Base-by-base conservation (phyloP, 1,139 yeast species). In the Yamadazyma mexicana region DNA sequence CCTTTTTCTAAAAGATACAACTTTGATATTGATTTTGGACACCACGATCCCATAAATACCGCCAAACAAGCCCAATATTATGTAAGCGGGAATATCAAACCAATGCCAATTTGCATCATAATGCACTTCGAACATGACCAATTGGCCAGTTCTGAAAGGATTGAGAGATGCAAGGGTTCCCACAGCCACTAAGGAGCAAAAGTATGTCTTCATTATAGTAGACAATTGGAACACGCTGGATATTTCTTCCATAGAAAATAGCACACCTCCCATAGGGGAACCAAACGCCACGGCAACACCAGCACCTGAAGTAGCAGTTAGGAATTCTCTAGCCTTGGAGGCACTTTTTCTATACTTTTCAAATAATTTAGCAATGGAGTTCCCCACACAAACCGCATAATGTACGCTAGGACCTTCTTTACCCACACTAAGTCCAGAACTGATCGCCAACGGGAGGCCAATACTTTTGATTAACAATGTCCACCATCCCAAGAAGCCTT, bases 81-180 rank as follows among this genome's bases (percentile, higher is more conserved):
- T 72, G 54, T 85, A 92, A 41, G 88, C 73, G 1, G 96, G 88
- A 10, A 91, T 70, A 56, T 94, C 98, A 58, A 83, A 83, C 46
- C 81, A 79, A 52, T 79, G 91, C 98, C 98, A 94, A 47, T 81
- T 77, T 9, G 82, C 78, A 51, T 87, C 91, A 57, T 89, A 94
- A 12, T 77, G 75, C 15, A 94, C 97, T 54, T 89, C 88, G 59
- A 94, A 94, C 62, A 92, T 69, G 6, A 92, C 97, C 51, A 92
- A 76, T 62, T 91, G 96, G 1, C 98, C 98, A 0, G 94, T 87
- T 55, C 97, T 73, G 57, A 91, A 92, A 1, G 99, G 98, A 53
- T 94, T 87, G 51, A 91, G 71, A 0, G 79, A 66, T 23, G 87
- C 79, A 23, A 92, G 66, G 0, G 91, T 83, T 0, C 88, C 78